Evolutionary conservation across 768 basidiomycete genomes (phyloP).

Genomic region (Lactarius hatsudake): DNA sequence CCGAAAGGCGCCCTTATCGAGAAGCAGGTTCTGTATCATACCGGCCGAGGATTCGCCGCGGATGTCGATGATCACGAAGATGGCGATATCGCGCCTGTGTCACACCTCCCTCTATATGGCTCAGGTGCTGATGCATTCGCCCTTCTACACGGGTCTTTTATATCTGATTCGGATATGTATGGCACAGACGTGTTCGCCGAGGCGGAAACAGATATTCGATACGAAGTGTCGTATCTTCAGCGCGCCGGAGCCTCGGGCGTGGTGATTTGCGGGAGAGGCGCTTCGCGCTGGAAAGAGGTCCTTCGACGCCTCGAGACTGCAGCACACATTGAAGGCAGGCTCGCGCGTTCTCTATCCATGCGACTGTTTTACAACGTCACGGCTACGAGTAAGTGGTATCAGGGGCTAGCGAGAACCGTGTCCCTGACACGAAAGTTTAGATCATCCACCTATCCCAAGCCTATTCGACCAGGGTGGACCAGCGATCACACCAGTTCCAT

Average conservation of each 20-base stretch:
- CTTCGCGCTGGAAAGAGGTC: constrained; percentile 8
- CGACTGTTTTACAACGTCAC: constrained; percentile 43
- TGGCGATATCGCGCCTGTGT: constrained; percentile 40
- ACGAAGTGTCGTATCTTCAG: constrained; percentile 13
- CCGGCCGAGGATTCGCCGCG: constrained; percentile 49
- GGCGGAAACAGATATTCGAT: constrained; percentile 8
- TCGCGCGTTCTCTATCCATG: constrained; percentile 38
- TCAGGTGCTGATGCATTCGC: constrained; percentile 37
- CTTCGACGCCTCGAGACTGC: constrained; percentile 21
- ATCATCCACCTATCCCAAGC: constrained; percentile 5
- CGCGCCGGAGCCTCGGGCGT: constrained; percentile 14
- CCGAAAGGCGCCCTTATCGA: constrained; percentile 74
- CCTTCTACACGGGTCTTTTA: not conserved
- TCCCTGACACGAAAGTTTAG: constrained; percentile 6
- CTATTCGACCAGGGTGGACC: constrained; percentile 28
- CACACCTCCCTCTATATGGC: constrained; percentile 38
- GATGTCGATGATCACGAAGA: constrained; percentile 53
- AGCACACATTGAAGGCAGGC: constrained; percentile 26
- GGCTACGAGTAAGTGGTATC: constrained; percentile 23
- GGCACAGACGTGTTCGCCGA: constrained; percentile 10
- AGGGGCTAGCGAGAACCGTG: not conserved
- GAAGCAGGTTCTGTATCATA: constrained; percentile 73
- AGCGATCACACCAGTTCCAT: constrained; percentile 52
- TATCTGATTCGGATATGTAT: constrained; percentile 5
- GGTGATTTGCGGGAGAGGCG: constrained; percentile 25